A percentile compares a stretch with the other conserved stretches of the same genome.
phyloP scores from a whole-genome alignment of 495 filamentous ascomycete genomes.

The Hypoxylon fuscum region DNA sequence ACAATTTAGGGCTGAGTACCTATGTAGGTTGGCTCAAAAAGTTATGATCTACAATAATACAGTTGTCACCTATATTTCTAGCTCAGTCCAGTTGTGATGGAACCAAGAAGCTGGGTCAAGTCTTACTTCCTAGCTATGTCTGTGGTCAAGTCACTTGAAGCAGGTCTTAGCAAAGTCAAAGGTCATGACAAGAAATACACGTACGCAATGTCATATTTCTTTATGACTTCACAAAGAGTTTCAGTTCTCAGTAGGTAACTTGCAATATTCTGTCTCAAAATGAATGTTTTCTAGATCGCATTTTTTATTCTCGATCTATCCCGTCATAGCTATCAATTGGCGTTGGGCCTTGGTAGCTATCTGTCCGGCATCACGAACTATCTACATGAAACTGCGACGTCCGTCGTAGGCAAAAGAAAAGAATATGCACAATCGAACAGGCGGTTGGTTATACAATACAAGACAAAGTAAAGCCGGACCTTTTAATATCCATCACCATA shows the following conservation, averaged over 20 bases:
- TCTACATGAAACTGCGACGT: constrained; percentile 36
- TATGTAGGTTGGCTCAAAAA: no score
- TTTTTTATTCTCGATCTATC: constrained; percentile 35
- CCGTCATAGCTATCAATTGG: constrained; percentile 22
- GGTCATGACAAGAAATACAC: not conserved
- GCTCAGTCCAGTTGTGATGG: no score
- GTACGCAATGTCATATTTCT: not conserved
- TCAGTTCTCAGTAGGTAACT: not conserved
- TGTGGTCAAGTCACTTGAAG: no score
- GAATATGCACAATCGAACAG: constrained; percentile 43
- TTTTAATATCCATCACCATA: constrained; percentile 6
- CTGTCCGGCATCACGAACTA: constrained; percentile 26
- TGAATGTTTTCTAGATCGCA: not conserved
- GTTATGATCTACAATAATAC: no score
- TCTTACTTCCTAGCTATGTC: no score
- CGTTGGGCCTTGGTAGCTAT: constrained; percentile 26
- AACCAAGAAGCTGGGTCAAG: no score
- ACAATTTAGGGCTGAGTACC: no score
- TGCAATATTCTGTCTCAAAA: not conserved
- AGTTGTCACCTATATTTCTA: no score
- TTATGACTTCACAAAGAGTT: not conserved
- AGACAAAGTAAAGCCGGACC: constrained; percentile 19
- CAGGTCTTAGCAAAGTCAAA: not conserved
- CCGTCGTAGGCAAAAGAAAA: constrained; percentile 23
- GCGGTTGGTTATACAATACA: constrained; percentile 10